These are phyloP conservation scores for Udeniomyces megalosporus DNA, from an alignment of 768 basidiomycete species.

Conservation along the genomic window DNA sequence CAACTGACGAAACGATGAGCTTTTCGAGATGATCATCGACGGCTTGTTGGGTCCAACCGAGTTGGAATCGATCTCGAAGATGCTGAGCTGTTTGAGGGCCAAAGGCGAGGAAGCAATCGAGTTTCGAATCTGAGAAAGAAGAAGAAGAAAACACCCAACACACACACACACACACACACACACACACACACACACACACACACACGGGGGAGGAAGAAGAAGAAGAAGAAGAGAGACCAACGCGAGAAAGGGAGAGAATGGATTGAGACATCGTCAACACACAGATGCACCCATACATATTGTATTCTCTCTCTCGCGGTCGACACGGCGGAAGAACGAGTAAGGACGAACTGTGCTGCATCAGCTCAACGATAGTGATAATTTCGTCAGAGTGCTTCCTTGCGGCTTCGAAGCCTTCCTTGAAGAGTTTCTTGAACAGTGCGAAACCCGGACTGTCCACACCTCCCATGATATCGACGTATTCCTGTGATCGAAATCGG, in stretches of 20 bases:
- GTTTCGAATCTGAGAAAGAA: conserved; percentile 50
- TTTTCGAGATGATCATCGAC: conserved; percentile 80
- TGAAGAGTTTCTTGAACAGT: conserved; percentile 76
- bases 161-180: too few relatives aligned
- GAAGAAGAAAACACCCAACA: background rate
- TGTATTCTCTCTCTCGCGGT: too few relatives aligned
- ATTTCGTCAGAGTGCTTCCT: conserved; percentile 93
- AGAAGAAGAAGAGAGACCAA: background rate
- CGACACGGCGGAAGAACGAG: too few relatives aligned
- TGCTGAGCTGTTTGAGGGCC: conserved; percentile 80
- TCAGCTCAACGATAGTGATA: conserved; percentile 84
- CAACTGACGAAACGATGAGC: conserved; percentile 74
- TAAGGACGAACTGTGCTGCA: conserved; percentile 69
- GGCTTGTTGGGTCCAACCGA: conserved; percentile 60
- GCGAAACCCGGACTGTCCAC: conserved; percentile 53
- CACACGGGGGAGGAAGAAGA: conserved; percentile 16
- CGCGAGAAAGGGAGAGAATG: too few relatives aligned
- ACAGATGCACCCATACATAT: too few relatives aligned
- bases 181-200: too few relatives aligned
- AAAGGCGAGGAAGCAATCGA: conserved; percentile 78
- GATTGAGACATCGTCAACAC: too few relatives aligned
- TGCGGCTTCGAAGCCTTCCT: conserved; percentile 81
- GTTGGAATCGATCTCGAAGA: conserved; percentile 84
- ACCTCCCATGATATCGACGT: conserved; percentile 89
- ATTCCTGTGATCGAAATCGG: conserved; percentile 43